Conservation (phyloP, 2,329 filamentous ascomycete genomes). For the Ceratocystis alfenasii region DNA sequence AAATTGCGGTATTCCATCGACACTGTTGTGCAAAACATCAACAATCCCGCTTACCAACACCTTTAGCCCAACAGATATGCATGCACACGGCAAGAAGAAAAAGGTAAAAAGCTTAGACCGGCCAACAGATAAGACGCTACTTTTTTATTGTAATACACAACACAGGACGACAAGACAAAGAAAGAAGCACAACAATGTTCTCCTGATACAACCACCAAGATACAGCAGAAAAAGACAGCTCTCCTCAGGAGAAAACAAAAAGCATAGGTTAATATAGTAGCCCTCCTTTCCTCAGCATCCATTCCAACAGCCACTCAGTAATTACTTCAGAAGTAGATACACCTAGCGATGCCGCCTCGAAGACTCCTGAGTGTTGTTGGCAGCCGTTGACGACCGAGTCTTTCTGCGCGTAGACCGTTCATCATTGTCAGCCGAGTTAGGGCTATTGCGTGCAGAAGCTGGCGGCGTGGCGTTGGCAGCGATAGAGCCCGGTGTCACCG, state of each 20-base stretch:
- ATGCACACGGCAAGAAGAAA: not conserved
- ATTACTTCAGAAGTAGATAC: not conserved
- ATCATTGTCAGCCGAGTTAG: conserved; percentile 15
- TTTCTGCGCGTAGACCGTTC: conserved; percentile 15
- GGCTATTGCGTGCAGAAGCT: conserved; percentile 14
- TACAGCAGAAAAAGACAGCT: not conserved
- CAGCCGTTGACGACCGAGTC: conserved; percentile 9
- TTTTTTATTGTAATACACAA: conserved; percentile 14
- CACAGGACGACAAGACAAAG: no score
- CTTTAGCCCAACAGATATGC: no score
- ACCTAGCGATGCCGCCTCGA: conserved; percentile 21
- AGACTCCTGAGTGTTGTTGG: conserved; percentile 14
- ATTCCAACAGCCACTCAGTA: not conserved
- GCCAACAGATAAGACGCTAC: conserved; percentile 13
- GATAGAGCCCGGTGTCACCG: conserved; percentile 15
- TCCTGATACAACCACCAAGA: conserved; percentile 5
- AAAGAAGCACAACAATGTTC: conserved; percentile 4
- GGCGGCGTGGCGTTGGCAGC: conserved; percentile 16
- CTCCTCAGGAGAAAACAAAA: not conserved
- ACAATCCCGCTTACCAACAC: no score
- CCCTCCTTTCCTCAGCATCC: not conserved
- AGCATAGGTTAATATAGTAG: not conserved
- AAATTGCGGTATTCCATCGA: no score
- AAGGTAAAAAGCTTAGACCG: not conserved
- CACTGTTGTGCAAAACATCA: no score